phyloP scores from a whole-genome alignment of 352 stramenopile species.

The Phytophthora fragariaefolia region DNA sequence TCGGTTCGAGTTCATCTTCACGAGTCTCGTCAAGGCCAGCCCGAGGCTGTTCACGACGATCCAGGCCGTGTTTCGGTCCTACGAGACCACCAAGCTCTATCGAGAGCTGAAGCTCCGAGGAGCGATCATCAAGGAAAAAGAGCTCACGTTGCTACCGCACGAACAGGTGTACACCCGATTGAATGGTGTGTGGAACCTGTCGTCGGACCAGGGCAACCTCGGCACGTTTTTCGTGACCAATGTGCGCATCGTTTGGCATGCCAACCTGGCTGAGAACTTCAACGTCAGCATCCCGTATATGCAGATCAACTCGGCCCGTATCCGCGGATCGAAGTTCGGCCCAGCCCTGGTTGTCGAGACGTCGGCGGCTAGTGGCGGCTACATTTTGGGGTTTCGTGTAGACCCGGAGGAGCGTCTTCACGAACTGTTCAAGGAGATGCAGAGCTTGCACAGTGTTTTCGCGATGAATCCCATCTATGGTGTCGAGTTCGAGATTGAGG shows the following conservation, averaged over 20 bases:
- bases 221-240: constrained; percentile 94
- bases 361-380: constrained; percentile 74
- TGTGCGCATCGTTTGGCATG: constrained; percentile 93
- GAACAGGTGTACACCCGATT: constrained; percentile 91
- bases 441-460: constrained; percentile 85
- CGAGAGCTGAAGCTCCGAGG: constrained; percentile 93
- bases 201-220: constrained; percentile 92
- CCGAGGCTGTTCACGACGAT: constrained; percentile 93
- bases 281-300: constrained; percentile 96
- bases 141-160: constrained; percentile 86
- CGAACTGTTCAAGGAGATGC: constrained; percentile 88
- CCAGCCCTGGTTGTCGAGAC: constrained; percentile 92
- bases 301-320: constrained; percentile 89
- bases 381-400: constrained; percentile 93
- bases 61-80: constrained; percentile 92
- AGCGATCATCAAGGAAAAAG: constrained; percentile 92
- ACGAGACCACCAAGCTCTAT: constrained; percentile 94
- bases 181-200: constrained; percentile 93
- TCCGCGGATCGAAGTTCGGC: constrained; percentile 92
- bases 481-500: constrained; percentile 87
- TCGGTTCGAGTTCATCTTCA: constrained; percentile 96
- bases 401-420: constrained; percentile 87
- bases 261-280: constrained; percentile 94
- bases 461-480: constrained; percentile 90
- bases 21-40: constrained; percentile 91